Evolutionary conservation across 805 yeast species (phyloP), one percentile per base, ranked within the genome.

Genomic region (Zygoascus bituminiphila): DNA sequence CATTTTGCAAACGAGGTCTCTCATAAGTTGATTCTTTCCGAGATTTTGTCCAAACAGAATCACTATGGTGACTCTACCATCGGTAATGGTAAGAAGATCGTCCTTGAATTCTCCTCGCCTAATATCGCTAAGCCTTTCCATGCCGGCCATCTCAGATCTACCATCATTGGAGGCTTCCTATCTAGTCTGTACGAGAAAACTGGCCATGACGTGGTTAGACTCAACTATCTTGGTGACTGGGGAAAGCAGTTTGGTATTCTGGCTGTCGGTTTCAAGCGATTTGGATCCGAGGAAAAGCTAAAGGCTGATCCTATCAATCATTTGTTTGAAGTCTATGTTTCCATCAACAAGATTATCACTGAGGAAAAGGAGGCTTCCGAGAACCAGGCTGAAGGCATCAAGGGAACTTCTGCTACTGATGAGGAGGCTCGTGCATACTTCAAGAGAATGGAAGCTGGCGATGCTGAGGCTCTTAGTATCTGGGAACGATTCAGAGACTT

Each of bases 101-200:
- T 88, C 41, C 76, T 93, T 58, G 99, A 93, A 68, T 93, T 93
- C 62, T 87, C 96, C 2, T 89, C 98, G 31, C 99, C 99, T 55
- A 93, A 93, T 69, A 91, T 93, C 62, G 99, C 99, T 56, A 93
- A 93, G 71, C 99, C 99, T 10, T 93, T 93, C 84, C 99, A 93
- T 65, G 99, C 99, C 48, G 99, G 99, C 51, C 99, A 93, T 68
- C 78, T 93, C 68, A 83, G 99, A 70, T 85, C 95, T 26, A 93
- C 99, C 41, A 93, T 93, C 62, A 93, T 93, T 64, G 99, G 99
- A 59, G 98, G 98, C 14, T 93, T 88, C 72, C 67, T 93, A 44
- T 71, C 96, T 37, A 91, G 89, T 68, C 74, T 93, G 65, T 86
- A 93, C 64, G 96, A 88, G 69, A 81, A 79, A 57, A 73, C 82